These are phyloP conservation scores for Amylocarpus encephaloides DNA, from an alignment of 2,329 filamentous ascomycete species.

Conservation along the genomic window DNA sequence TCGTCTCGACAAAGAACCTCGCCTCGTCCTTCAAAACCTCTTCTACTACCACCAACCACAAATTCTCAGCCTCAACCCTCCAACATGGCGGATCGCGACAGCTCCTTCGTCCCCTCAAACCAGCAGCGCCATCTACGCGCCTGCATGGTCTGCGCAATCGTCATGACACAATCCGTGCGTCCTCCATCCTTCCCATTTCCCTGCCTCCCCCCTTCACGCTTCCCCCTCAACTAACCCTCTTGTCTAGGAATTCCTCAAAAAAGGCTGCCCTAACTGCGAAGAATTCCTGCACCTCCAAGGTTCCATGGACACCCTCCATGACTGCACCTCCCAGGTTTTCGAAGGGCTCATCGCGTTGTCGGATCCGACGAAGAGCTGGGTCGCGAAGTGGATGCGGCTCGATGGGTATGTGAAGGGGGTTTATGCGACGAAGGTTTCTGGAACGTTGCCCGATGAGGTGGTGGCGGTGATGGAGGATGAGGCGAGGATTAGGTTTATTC, in stretches of 20 bases:
- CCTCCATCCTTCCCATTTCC: no score
- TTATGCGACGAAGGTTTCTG: conserved; percentile 92
- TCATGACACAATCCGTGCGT: conserved; percentile 70
- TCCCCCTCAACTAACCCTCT: conserved; percentile 1
- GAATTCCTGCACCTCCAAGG: conserved; percentile 78
- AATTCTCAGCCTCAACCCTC: neutral
- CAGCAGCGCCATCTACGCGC: conserved; percentile 86
- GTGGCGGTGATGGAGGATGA: conserved; percentile 55
- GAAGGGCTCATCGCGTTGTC: conserved; percentile 84
- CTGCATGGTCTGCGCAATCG: conserved; percentile 97
- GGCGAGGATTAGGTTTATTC: conserved; percentile 58
- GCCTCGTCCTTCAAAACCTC: neutral
- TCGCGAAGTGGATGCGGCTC: conserved; percentile 92
- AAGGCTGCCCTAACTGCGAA: conserved; percentile 96
- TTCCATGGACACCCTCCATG: conserved; percentile 73
- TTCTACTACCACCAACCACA: neutral
- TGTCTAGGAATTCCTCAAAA: conserved; percentile 69
- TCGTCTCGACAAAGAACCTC: neutral
- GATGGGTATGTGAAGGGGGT: conserved; percentile 83
- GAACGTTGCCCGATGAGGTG: conserved; percentile 64
- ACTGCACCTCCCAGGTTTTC: conserved; percentile 94
- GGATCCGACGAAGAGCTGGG: conserved; percentile 82
- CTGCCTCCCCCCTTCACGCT: neutral
- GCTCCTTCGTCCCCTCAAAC: conserved; percentile 59
- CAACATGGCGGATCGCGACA: conserved; percentile 36